A percentile compares a stretch with the other conserved stretches of the same genome.
Conservation (phyloP, 2,329 filamentous ascomycete genomes). For the Lasiodiplodia gonubiensis region DNA sequence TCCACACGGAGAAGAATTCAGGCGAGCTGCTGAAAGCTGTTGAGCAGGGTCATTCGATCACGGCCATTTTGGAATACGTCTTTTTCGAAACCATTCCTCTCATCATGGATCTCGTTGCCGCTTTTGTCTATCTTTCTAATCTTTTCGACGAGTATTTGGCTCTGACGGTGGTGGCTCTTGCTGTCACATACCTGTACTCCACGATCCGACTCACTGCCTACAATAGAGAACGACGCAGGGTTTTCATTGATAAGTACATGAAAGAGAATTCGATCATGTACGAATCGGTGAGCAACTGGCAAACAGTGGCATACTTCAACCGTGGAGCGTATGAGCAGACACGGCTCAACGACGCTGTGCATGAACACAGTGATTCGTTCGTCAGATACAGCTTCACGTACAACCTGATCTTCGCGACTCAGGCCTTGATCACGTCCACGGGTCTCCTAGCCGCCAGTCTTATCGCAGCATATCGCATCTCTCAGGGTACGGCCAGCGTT, state of each 20-base stretch:
- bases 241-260: conserved; percentile 52
- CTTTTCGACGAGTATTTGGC: conserved; percentile 65
- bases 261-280: conserved; percentile 61
- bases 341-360: conserved; percentile 53
- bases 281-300: conserved; percentile 65
- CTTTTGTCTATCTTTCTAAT: conserved; percentile 64
- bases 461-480: conserved; percentile 62
- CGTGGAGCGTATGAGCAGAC: conserved; percentile 59
- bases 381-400: conserved; percentile 40
- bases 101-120: conserved; percentile 65
- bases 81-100: conserved; percentile 67
- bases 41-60: conserved; percentile 66
- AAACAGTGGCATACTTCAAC: conserved; percentile 66
- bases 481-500: conserved; percentile 44
- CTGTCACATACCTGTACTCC: conserved; percentile 58
- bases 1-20: conserved; percentile 69
- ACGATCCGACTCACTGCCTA: conserved; percentile 52
- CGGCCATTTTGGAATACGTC: conserved; percentile 64
- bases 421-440: conserved; percentile 55
- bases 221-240: conserved; percentile 48
- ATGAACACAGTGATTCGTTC: conserved; percentile 44
- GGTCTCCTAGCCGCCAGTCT: conserved; percentile 58
- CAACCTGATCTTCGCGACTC: conserved; percentile 41
- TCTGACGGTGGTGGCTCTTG: conserved; percentile 46
- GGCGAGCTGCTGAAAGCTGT: conserved; percentile 69